Percentiles rank a stretch among this genome's conserved stretches.
phyloP scores from a whole-genome alignment of 1,284 basidiomycete species.

The Malassezia nana region DNA sequence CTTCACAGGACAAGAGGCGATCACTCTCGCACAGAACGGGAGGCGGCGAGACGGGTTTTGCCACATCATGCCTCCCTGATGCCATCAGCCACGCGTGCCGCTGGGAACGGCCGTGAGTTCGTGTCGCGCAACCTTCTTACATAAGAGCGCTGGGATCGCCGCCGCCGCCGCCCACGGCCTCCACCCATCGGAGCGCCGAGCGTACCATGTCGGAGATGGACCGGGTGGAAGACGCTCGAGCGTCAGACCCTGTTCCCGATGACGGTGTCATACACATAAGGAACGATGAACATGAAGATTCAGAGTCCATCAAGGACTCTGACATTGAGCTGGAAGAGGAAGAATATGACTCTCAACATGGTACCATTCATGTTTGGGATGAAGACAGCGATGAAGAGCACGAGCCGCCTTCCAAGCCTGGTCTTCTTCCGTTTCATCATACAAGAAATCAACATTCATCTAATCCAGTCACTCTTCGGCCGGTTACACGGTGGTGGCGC shows the following conservation, averaged over 20 bases:
- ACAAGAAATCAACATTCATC: neutral
- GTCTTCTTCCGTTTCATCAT: neutral
- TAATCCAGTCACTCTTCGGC: neutral
- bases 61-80: neutral
- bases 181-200: neutral
- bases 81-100: neutral
- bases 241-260: neutral
- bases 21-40: neutral
- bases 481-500: conserved; percentile 19
- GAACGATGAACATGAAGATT: neutral
- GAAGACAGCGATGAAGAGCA: conserved; percentile 16
- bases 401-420: neutral
- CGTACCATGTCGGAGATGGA: neutral
- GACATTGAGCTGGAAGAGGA: neutral
- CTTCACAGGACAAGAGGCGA: neutral
- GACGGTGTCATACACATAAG: neutral
- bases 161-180: too few relatives aligned
- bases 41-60: conserved; percentile 10
- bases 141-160: neutral
- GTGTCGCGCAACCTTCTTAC: neutral
- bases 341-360: neutral
- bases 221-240: neutral
- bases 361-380: conserved; percentile 13
- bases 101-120: neutral
- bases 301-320: neutral